Evolutionary conservation across 345 rosid genomes (phyloP), one percentile per base, ranked within the genome.

Genomic region (Corchorus capsularis): DNA sequence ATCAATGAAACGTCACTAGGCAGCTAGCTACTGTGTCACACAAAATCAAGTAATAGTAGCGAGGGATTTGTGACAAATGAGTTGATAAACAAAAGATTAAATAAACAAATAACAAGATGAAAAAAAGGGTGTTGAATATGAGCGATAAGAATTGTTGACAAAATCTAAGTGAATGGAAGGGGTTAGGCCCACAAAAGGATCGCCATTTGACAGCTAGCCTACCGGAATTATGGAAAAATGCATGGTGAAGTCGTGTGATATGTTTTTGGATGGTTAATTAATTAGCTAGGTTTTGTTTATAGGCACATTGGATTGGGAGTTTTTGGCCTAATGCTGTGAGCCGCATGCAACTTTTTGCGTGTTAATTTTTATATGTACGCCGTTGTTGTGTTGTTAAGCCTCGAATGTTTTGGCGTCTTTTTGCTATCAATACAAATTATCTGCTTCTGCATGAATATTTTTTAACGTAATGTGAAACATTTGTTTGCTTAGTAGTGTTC

Each of bases 391-490:
- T 77, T 82, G 78, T 49, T 34, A 79, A 78, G 65, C 65, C 57
- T 63, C 62, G 85, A 84, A 84, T 82, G 85, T 84, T 78, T 73
- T 78, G 14, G 49, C 72, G 87, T 84, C 84, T 15, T 80, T 78
- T 86, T 80, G 72, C 81, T 74, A 77, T 69, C 78, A 77, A 77
- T 53, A 63, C 62, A n/a, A 72, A 53, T 69, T 71, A 86, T 86
- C 85, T 39, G 79, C 75, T 79, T 78, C 73, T 78, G 82, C 81
- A 81, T 82, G 71, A 80, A 83, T 74, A 72, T 69, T 12, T 81
- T 72, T 81, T 68, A 81, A 81, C 88, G 68, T 73, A 41, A 67
- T 54, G 85, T 37, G 74, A 53, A 75, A 39, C 6, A 39, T 39
- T 39, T 39, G 43, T 75, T 75, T 37, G 50, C 39, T 41, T 22